These are phyloP conservation scores for Gonapodya prolifera DNA, from an alignment of 192 early-diverging fungal species.

Conservation along the genomic window DNA sequence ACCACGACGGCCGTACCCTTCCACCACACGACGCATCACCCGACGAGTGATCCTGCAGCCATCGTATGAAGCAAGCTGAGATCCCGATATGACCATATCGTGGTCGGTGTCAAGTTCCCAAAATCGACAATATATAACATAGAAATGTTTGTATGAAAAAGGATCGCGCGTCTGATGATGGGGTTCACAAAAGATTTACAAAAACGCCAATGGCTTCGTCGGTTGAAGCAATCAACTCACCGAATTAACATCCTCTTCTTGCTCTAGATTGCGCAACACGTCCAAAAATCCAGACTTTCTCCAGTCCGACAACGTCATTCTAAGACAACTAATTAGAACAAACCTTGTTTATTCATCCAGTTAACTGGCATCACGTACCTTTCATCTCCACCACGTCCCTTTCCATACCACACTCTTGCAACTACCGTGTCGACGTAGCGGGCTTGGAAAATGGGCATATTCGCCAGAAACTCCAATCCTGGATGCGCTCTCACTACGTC, in stretches of 20 bases:
- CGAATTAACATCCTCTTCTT: slow-evolving; percentile 56
- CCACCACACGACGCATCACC: slow-evolving; percentile 60
- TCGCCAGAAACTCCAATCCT: slow-evolving; percentile 71
- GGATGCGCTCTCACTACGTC: slow-evolving; percentile 81
- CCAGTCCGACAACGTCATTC: slow-evolving; percentile 67
- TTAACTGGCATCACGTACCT: not conserved
- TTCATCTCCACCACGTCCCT: slow-evolving; percentile 42
- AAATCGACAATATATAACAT: slow-evolving; percentile 95
- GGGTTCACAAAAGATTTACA: not conserved
- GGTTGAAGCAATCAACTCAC: slow-evolving; percentile 19
- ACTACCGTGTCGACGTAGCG: slow-evolving; percentile 87
- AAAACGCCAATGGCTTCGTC: not conserved
- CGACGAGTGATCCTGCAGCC: slow-evolving; percentile 51
- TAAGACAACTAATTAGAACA: not conserved
- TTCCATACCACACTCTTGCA: slow-evolving; percentile 71
- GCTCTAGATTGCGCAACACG: slow-evolving; percentile 49
- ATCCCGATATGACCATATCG: slow-evolving; percentile 59
- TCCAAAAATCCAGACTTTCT: slow-evolving; percentile 46
- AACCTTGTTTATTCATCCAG: not conserved
- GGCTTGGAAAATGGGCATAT: slow-evolving; percentile 68
- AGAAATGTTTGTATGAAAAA: slow-evolving; percentile 96
- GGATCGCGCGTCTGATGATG: slow-evolving; percentile 51
- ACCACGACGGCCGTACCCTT: slow-evolving; percentile 30
- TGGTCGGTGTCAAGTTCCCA: slow-evolving; percentile 88
- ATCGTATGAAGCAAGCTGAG: slow-evolving; percentile 62